Conservation (phyloP, 108 stramenopile genomes). For the Stephanodiscus minutulus region DNA sequence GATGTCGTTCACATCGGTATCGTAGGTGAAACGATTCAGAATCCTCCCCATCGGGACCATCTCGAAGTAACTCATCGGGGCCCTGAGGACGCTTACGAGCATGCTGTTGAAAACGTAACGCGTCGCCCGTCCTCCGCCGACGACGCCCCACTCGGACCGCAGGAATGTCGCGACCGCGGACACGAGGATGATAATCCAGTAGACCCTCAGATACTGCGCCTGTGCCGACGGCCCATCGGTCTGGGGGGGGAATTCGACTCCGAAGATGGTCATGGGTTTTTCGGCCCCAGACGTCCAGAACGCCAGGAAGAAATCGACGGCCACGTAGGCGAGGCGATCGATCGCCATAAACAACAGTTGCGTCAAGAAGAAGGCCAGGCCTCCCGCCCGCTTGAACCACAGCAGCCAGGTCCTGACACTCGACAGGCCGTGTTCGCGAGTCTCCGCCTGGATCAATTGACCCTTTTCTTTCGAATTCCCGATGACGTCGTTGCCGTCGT, state of each 20-base stretch:
- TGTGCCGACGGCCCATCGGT: slow-evolving; percentile 65
- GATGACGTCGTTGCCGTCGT: slow-evolving; percentile 19
- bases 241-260: slow-evolving; percentile 64
- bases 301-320: slow-evolving; percentile 85
- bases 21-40: slow-evolving; percentile 91
- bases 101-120: slow-evolving; percentile 40
- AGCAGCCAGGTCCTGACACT: slow-evolving; percentile 68
- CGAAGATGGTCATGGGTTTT: slow-evolving; percentile 53
- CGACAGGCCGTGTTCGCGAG: slow-evolving; percentile 76
- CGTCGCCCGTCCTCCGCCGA: slow-evolving; percentile 40
- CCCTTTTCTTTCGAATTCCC: slow-evolving; percentile 49
- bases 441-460: slow-evolving; percentile 53
- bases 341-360: slow-evolving; percentile 60
- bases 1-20: slow-evolving; percentile 79
- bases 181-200: slow-evolving; percentile 46
- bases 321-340: slow-evolving; percentile 80
- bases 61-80: slow-evolving; percentile 92
- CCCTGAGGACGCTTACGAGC: slow-evolving; percentile 56
- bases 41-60: slow-evolving; percentile 93
- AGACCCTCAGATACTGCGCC: slow-evolving; percentile 57
- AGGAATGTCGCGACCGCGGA: slow-evolving; percentile 55
- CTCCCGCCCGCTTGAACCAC: slow-evolving; percentile 86
- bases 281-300: slow-evolving; percentile 70
- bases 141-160: slow-evolving; percentile 60
- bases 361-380: slow-evolving; percentile 50